Evolutionary conservation across 2,329 filamentous ascomycete genomes (phyloP).

Genomic region (Trichophyton simii): DNA sequence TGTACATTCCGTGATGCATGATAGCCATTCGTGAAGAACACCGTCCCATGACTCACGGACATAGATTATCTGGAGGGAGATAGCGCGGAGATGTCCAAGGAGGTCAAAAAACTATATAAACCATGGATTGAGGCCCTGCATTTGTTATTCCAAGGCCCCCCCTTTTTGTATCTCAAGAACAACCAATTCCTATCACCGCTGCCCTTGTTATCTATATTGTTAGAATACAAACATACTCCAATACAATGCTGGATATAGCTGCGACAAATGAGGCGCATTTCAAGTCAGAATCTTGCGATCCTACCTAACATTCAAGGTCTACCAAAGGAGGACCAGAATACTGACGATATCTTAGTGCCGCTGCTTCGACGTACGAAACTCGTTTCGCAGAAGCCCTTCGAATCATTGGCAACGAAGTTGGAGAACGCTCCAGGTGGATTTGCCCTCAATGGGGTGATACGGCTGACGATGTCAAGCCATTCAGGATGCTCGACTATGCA

Average conservation of each 20-base stretch:
- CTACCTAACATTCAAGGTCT: not conserved
- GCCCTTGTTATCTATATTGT: too few species aligned
- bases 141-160: not conserved
- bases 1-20: not conserved
- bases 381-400: slow-evolving; percentile 43
- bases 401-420: slow-evolving; percentile 44
- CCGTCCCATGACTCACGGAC: not conserved
- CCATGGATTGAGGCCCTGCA: not conserved
- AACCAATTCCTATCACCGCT: too few species aligned
- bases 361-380: slow-evolving; percentile 37
- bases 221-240: too few species aligned
- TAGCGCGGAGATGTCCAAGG: not conserved
- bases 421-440: slow-evolving; percentile 46
- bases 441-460: slow-evolving; percentile 42
- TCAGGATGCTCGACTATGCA: slow-evolving; percentile 60
- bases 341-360: not conserved
- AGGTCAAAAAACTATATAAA: not conserved
- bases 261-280: not conserved
- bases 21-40: not conserved
- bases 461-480: slow-evolving; percentile 18
- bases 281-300: not conserved
- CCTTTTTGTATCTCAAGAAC: not conserved
- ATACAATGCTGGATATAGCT: slow-evolving; percentile 22
- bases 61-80: too few species aligned
- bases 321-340: too few species aligned